Evolutionary conservation across 225 moss, liverwort and hornwort species (phyloP).

Genomic region (Neckera pumila): DNA sequence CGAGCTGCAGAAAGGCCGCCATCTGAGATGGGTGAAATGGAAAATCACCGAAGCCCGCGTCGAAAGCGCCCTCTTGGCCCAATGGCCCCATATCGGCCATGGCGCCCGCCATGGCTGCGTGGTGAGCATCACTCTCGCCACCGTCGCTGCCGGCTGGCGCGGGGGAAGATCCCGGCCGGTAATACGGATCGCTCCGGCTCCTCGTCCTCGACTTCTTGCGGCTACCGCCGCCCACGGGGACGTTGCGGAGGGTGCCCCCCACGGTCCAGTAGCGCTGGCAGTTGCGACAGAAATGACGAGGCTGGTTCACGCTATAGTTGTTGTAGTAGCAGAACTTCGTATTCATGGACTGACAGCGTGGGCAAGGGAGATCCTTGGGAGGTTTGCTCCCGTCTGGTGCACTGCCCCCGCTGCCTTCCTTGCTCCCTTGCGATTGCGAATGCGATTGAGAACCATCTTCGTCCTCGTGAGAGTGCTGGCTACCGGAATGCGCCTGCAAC

Average conservation of each 20-base stretch:
- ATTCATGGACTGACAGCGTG: conserved; percentile 34
- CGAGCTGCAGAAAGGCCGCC: conserved; percentile 5
- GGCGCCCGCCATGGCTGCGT: background rate
- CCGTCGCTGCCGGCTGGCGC: background rate
- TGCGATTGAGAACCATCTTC: conserved; percentile 9
- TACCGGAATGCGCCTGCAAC: conserved; percentile 7
- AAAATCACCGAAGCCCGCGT: background rate
- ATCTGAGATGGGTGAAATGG: conserved; percentile 6
- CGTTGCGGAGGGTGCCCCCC: conserved; percentile 34
- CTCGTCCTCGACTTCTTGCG: conserved; percentile 23
- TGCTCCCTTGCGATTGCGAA: conserved; percentile 27
- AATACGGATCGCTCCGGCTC: conserved; percentile 17
- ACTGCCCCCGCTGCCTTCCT: conserved; percentile 19
- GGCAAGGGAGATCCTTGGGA: conserved; percentile 26
- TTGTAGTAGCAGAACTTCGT: conserved; percentile 41
- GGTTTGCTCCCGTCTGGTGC: conserved; percentile 2
- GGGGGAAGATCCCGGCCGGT: background rate
- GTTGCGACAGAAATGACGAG: conserved; percentile 40
- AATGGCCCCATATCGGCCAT: background rate
- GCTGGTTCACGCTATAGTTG: conserved; percentile 37
- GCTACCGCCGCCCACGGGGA: conserved; percentile 29
- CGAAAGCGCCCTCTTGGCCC: background rate
- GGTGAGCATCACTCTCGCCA: background rate
- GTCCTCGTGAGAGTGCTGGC: conserved; percentile 6
- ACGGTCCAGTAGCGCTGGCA: conserved; percentile 53